These are phyloP conservation scores for Zhuliangozyma parablackwelliae DNA, from an alignment of 1,139 yeast genomes.

Conservation along the genomic window DNA sequence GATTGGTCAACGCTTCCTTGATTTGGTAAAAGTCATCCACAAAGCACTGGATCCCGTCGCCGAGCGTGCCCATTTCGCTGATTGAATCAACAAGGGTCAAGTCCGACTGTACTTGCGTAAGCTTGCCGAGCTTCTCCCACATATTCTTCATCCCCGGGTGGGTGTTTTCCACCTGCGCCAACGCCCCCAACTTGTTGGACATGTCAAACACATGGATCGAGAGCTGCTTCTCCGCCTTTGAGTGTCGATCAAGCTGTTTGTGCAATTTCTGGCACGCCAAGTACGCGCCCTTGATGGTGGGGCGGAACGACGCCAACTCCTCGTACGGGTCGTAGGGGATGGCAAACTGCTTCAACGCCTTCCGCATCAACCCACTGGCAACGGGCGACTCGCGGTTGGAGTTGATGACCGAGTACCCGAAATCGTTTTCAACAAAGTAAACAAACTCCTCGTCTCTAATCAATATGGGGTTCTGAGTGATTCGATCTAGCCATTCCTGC, in stretches of 20 bases:
- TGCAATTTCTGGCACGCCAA: slow-evolving; percentile 54
- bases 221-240: slow-evolving; percentile 52
- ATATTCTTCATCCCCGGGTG: slow-evolving; percentile 71
- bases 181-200: slow-evolving; percentile 50
- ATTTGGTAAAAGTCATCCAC: slow-evolving; percentile 78
- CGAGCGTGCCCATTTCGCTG: slow-evolving; percentile 68
- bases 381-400: slow-evolving; percentile 51
- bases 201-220: slow-evolving; percentile 60
- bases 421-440: slow-evolving; percentile 83
- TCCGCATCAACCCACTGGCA: slow-evolving; percentile 81
- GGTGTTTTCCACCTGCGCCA: slow-evolving; percentile 48
- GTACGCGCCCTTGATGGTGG: slow-evolving; percentile 76
- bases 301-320: slow-evolving; percentile 81
- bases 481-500: slow-evolving; percentile 85
- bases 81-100: slow-evolving; percentile 69
- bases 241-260: slow-evolving; percentile 49
- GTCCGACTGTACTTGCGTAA: slow-evolving; percentile 70
- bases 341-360: slow-evolving; percentile 84
- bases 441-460: slow-evolving; percentile 86
- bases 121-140: slow-evolving; percentile 77
- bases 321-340: slow-evolving; percentile 87
- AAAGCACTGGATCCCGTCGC: slow-evolving; percentile 67
- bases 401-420: slow-evolving; percentile 68
- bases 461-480: slow-evolving; percentile 69
- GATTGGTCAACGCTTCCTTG: slow-evolving; percentile 87